Percentiles rank a stretch among this genome's conserved stretches.
These are phyloP conservation scores for Dendrobium nobile DNA, from an alignment of 106 monocot species.

Conservation along the genomic window DNA sequence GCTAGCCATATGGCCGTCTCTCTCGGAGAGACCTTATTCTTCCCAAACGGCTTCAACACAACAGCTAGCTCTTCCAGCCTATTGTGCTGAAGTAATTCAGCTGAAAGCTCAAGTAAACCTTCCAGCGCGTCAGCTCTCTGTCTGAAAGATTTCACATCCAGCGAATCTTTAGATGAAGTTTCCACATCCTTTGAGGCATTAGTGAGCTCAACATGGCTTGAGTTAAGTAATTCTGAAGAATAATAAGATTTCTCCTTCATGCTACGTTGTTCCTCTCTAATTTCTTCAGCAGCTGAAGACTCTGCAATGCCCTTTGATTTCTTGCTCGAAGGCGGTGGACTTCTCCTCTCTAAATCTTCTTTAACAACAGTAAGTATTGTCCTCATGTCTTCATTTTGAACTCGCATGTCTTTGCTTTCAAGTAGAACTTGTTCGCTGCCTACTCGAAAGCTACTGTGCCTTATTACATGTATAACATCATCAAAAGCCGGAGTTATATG, in stretches of 20 bases:
- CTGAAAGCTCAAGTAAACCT: conserved; percentile 85
- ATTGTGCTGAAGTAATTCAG: conserved; percentile 67
- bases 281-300: conserved; percentile 14
- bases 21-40: conserved; percentile 89
- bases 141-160: conserved; percentile 77
- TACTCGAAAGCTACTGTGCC: conserved; percentile 89
- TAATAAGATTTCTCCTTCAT: conserved; percentile 21
- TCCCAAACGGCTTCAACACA: conserved; percentile 89
- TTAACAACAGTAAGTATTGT: conserved; percentile 44
- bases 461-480: conserved; percentile 85
- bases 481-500: conserved; percentile 61
- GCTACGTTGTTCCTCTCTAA: conserved; percentile 18
- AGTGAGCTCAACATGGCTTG: conserved; percentile 7
- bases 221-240: conserved; percentile 8
- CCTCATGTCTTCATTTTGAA: conserved; percentile 39
- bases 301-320: conserved; percentile 16
- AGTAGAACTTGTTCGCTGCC: conserved; percentile 22
- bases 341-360: conserved; percentile 64
- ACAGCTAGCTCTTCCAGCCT: conserved; percentile 77
- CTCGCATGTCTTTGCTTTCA: conserved; percentile 42
- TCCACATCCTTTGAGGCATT: conserved; percentile 35
- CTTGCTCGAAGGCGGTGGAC: conserved; percentile 4
- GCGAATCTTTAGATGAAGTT: conserved; percentile 42
- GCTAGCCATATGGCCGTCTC: conserved; percentile 98
- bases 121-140: conserved; percentile 95